Evolutionary conservation across 768 basidiomycete genomes (phyloP).

Genomic region (Auriscalpium vulgare): DNA sequence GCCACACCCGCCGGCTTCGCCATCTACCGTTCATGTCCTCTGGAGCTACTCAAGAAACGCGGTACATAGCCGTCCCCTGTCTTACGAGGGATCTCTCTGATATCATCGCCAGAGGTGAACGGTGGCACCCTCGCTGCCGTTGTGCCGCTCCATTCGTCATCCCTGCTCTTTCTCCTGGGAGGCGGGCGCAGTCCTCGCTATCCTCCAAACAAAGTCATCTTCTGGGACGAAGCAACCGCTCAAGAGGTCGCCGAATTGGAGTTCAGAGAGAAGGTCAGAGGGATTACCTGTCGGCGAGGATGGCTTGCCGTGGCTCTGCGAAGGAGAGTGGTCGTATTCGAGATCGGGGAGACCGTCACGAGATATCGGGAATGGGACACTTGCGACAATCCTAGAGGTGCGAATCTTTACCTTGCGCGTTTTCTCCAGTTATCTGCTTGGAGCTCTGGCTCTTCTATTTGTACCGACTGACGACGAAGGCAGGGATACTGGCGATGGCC

Average conservation of each 20-base stretch:
- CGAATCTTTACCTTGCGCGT: constrained; percentile 13
- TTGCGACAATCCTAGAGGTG: constrained; percentile 78
- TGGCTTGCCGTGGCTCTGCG: constrained; percentile 81
- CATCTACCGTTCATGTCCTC: constrained; percentile 69
- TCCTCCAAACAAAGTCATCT: constrained; percentile 84
- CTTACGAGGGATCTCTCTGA: constrained; percentile 9
- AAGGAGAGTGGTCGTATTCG: constrained; percentile 71
- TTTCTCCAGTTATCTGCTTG: no score
- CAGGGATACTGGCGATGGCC: constrained; percentile 77
- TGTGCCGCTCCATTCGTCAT: constrained; percentile 74
- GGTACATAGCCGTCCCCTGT: constrained; percentile 36
- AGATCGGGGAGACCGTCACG: constrained; percentile 52
- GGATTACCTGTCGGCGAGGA: constrained; percentile 70
- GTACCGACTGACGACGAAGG: neutral
- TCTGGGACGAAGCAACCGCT: constrained; percentile 80
- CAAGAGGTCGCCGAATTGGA: constrained; percentile 82
- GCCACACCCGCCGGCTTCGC: constrained; percentile 79
- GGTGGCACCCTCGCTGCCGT: constrained; percentile 74
- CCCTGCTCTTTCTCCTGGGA: constrained; percentile 78
- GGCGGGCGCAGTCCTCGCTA: constrained; percentile 85
- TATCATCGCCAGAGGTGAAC: constrained; percentile 47
- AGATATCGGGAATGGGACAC: constrained; percentile 80
- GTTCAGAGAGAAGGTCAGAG: constrained; percentile 78
- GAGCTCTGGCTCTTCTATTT: no score
- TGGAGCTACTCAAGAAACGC: constrained; percentile 73